These are phyloP conservation scores for Ormosia emarginata DNA, from an alignment of 306 rosid genomes.

Conservation along the genomic window DNA sequence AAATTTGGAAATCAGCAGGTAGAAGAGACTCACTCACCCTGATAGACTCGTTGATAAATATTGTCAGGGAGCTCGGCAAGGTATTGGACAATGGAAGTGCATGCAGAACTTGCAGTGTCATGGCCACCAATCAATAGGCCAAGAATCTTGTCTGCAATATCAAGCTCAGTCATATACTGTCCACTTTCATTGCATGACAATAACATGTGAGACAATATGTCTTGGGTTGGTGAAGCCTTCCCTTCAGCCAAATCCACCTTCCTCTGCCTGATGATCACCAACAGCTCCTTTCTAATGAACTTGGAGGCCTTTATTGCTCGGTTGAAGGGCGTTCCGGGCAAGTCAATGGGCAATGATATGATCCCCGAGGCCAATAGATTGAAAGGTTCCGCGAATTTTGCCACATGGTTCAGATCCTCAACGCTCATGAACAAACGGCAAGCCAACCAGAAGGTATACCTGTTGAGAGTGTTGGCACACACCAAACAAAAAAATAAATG, in stretches of 20 bases:
- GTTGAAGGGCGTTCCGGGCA: slow-evolving; percentile 78
- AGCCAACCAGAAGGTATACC: slow-evolving; percentile 75
- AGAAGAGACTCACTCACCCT: slow-evolving; percentile 39
- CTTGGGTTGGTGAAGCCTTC: slow-evolving; percentile 57
- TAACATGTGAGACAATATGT: slow-evolving; percentile 87
- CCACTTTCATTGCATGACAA: slow-evolving; percentile 49
- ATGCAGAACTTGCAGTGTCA: slow-evolving; percentile 81
- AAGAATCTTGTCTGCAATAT: no score
- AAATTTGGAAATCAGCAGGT: background rate
- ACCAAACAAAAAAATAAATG: no score
- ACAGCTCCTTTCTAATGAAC: slow-evolving; percentile 51
- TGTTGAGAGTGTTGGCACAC: background rate
- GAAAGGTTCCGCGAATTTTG: slow-evolving; percentile 50
- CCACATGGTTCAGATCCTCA: slow-evolving; percentile 50
- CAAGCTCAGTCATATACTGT: slow-evolving; percentile 45
- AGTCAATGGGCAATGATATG: slow-evolving; percentile 65
- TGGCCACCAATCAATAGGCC: slow-evolving; percentile 92
- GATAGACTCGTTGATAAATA: slow-evolving; percentile 62
- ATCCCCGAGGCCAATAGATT: slow-evolving; percentile 50
- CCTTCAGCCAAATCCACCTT: slow-evolving; percentile 57
- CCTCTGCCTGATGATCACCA: slow-evolving; percentile 57
- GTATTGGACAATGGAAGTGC: slow-evolving; percentile 80
- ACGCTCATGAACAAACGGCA: slow-evolving; percentile 69
- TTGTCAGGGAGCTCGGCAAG: slow-evolving; percentile 79
- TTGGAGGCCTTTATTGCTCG: slow-evolving; percentile 60